Evolutionary conservation across 2,329 filamentous ascomycete species (phyloP).

Genomic region (Hymenoscyphus fraxineus): DNA sequence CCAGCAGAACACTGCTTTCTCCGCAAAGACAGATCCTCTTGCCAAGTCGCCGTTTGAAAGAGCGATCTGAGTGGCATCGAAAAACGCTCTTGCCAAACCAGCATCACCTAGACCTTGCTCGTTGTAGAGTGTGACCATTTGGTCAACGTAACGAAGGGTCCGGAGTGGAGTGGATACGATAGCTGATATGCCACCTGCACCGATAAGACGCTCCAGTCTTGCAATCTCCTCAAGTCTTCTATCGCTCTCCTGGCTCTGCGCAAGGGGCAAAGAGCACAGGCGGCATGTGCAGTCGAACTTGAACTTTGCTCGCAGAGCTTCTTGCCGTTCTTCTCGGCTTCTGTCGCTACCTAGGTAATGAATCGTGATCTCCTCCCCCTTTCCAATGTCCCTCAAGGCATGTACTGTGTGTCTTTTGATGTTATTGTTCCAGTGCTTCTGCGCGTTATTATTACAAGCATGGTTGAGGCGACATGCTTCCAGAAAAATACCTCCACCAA

Average conservation of each 20-base stretch:
- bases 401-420: conserved; percentile 34
- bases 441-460: conserved; percentile 37
- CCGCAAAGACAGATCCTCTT: conserved; percentile 32
- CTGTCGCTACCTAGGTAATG: conserved; percentile 30
- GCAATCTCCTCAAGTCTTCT: conserved; percentile 24
- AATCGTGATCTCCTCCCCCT: conserved; percentile 39
- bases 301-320: conserved; percentile 32
- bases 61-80: conserved; percentile 30
- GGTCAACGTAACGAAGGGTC: conserved; percentile 25
- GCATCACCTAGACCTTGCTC: conserved; percentile 26
- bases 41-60: conserved; percentile 35
- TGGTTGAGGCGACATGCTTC: conserved; percentile 38
- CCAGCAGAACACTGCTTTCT: conserved; percentile 23
- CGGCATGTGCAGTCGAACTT: conserved; percentile 36
- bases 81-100: conserved; percentile 27
- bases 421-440: conserved; percentile 36
- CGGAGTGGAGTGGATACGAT: conserved; percentile 13
- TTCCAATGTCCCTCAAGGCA: conserved; percentile 35
- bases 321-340: conserved; percentile 27
- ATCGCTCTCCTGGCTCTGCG: conserved; percentile 35
- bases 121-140: conserved; percentile 29
- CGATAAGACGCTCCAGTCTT: conserved; percentile 30
- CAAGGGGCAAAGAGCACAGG: conserved; percentile 36
- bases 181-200: conserved; percentile 9
- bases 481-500: conserved; percentile 36